phyloP scores from a whole-genome alignment of 176 grass and related monocot species.

The Aegilops longissima region DNA sequence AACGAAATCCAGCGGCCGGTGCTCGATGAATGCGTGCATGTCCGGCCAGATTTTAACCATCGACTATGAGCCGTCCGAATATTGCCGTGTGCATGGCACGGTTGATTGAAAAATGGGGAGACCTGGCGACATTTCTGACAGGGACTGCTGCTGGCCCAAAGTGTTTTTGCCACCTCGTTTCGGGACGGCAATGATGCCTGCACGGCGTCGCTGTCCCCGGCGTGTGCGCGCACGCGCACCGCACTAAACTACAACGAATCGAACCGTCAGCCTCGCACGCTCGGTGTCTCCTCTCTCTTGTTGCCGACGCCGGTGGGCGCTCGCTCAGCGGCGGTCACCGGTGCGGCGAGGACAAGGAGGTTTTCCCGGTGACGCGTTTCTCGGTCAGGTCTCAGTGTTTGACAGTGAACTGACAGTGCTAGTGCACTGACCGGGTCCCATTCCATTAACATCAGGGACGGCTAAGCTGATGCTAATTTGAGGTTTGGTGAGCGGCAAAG shows the following conservation, averaged over 20 bases:
- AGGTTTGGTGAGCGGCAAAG: conserved; percentile 17
- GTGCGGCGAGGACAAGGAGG: conserved; percentile 4
- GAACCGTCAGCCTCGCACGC: too few relatives aligned
- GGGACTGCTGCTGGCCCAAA: neutral
- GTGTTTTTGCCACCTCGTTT: neutral
- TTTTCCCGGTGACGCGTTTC: neutral
- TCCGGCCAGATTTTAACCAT: too few relatives aligned
- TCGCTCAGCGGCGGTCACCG: conserved; percentile 30
- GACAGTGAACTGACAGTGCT: neutral
- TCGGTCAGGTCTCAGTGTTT: neutral
- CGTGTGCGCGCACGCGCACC: neutral
- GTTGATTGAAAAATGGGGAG: neutral
- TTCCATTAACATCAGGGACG: neutral
- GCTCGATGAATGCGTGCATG: too few relatives aligned
- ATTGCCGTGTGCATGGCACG: too few relatives aligned
- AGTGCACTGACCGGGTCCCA: neutral
- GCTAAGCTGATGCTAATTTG: neutral
- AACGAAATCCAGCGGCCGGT: too few relatives aligned
- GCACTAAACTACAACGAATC: neutral
- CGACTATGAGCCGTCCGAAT: too few relatives aligned
- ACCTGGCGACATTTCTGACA: neutral
- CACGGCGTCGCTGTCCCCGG: conserved; percentile 23
- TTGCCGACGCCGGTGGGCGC: neutral
- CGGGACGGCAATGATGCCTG: conserved; percentile 35
- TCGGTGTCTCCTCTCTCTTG: too few relatives aligned